Evolutionary conservation across 2,329 filamentous ascomycete species (phyloP).

Genomic region (Beauveria rudraprayagi): DNA sequence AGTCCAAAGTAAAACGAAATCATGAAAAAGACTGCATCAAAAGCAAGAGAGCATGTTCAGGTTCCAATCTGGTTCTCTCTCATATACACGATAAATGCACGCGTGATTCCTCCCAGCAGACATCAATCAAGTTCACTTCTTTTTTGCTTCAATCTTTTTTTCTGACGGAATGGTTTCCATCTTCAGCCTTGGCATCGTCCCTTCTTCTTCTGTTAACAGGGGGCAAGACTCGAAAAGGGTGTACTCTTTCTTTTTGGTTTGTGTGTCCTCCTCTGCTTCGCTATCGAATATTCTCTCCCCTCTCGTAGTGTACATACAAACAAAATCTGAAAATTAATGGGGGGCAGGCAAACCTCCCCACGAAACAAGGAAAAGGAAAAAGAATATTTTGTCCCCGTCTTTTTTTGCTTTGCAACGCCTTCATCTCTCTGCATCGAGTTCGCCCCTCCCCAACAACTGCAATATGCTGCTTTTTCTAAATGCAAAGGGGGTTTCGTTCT

Average conservation of each 20-base stretch:
- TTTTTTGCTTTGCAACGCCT: conserved; percentile 5
- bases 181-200: too few relatives aligned
- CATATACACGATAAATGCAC: not conserved
- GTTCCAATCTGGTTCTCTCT: not conserved
- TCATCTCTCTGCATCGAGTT: not conserved
- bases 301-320: conserved; percentile 12
- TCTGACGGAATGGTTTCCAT: too few relatives aligned
- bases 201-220: too few relatives aligned
- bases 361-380: not conserved
- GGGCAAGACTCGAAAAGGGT: too few relatives aligned
- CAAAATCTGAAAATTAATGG: conserved; percentile 8
- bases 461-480: conserved; percentile 6
- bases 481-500: conserved; percentile 9
- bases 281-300: not conserved
- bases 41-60: not conserved
- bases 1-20: too few relatives aligned
- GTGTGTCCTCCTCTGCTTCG: not conserved
- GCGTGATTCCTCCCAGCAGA: not conserved
- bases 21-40: not conserved
- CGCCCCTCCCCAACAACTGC: not conserved
- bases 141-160: too few relatives aligned
- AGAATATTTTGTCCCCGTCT: conserved; percentile 5
- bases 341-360: not conserved
- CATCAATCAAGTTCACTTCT: not conserved
- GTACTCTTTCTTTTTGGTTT: not conserved